phyloP scores from a whole-genome alignment of 768 basidiomycete species.

The Boletus sensibilis region DNA sequence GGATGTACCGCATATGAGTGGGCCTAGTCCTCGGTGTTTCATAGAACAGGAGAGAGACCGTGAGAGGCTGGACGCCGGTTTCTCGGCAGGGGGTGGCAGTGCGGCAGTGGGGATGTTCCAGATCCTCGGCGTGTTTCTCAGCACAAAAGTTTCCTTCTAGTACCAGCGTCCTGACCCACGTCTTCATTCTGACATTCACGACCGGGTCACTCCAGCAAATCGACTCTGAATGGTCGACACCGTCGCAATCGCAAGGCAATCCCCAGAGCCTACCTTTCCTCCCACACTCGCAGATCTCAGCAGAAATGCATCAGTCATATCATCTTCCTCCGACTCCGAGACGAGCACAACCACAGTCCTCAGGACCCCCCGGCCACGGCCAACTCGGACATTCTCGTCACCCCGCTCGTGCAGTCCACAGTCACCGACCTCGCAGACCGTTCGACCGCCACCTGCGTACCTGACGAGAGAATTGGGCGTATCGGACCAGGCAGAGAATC shows the following conservation, averaged over 20 bases:
- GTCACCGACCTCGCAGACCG: conserved; percentile 36
- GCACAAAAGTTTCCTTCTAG: not conserved
- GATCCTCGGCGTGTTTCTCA: conserved; percentile 16
- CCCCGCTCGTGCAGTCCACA: conserved; percentile 58
- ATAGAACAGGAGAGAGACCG: not conserved
- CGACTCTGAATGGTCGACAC: conserved; percentile 8
- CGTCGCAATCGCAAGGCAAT: not conserved
- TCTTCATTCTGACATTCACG: not conserved
- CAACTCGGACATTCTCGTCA: conserved; percentile 61
- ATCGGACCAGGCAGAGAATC: conserved; percentile 27
- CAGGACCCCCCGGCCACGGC: conserved; percentile 49
- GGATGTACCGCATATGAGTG: not conserved
- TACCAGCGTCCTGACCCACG: not conserved
- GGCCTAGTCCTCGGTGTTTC: not conserved
- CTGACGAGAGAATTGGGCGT: conserved; percentile 57
- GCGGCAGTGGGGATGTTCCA: conserved; percentile 14
- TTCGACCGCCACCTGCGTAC: conserved; percentile 50
- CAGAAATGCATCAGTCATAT: conserved; percentile 76
- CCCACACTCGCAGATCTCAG: conserved; percentile 62
- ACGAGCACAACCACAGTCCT: conserved; percentile 39
- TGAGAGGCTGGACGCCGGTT: conserved; percentile 1
- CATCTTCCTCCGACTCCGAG: conserved; percentile 59
- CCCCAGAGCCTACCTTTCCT: conserved; percentile 19
- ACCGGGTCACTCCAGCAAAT: not conserved
- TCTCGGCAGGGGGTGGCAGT: conserved; percentile 27